A percentile compares a stretch with the other conserved stretches of the same genome.
Conservation (phyloP, 192 early-diverging fungal species). For the Linnemannia schmuckeri region DNA sequence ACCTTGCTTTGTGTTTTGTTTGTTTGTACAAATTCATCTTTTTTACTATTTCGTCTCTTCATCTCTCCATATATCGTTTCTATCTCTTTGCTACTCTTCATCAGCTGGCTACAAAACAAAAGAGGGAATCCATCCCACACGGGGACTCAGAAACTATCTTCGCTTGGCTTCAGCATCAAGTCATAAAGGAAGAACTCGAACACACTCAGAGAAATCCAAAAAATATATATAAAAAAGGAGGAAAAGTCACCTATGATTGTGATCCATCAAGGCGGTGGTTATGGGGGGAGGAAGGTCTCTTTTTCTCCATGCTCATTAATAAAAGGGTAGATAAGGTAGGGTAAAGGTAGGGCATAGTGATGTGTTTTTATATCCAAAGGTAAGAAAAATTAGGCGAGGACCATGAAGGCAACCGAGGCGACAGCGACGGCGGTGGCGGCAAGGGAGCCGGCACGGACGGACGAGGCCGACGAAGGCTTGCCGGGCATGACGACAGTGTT, state of each 20-base stretch:
- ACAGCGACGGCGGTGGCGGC: slow-evolving; percentile 28
- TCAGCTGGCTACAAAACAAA: neutral
- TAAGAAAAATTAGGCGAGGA: slow-evolving; percentile 28
- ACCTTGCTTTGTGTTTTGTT: too few relatives aligned
- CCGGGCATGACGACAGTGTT: slow-evolving; percentile 50
- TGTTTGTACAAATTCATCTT: too few relatives aligned
- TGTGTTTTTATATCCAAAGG: neutral
- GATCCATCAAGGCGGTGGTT: slow-evolving; percentile 1
- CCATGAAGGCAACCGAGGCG: slow-evolving; percentile 28
- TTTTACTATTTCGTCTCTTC: too few relatives aligned
- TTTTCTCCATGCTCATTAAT: slow-evolving; percentile 3
- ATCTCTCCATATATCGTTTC: too few relatives aligned
- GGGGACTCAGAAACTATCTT: neutral
- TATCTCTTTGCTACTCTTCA: too few relatives aligned
- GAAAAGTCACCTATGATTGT: neutral
- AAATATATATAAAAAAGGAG: neutral
- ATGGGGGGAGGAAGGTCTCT: neutral
- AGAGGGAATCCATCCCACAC: neutral
- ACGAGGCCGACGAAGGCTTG: slow-evolving; percentile 29
- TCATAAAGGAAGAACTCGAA: too few relatives aligned
- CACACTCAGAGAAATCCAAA: neutral
- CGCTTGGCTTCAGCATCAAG: neutral
- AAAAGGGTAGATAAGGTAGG: neutral
- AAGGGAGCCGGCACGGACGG: slow-evolving; percentile 28
- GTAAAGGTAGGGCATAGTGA: neutral